Evolutionary conservation across 352 stramenopile species (phyloP), one percentile per base, ranked within the genome.

Genomic region (Thraustochytrium striatum): DNA sequence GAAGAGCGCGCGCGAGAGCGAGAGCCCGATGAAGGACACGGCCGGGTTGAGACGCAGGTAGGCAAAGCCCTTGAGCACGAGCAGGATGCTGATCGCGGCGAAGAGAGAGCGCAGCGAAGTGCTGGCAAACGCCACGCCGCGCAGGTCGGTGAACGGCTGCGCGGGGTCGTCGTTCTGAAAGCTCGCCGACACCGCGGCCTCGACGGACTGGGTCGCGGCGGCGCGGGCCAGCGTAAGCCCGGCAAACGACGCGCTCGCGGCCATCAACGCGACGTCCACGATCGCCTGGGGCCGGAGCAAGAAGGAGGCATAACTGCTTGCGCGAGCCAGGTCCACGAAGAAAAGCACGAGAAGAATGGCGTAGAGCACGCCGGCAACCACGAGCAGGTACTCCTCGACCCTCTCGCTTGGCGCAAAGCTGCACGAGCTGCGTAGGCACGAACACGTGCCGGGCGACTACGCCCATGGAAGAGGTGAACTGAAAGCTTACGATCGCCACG

Each of bases 11-110:
- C 16, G 30, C 16, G 19, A 30, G 7, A 5, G 16, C 25, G 58
- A 39, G 16, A 36, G 58, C 7, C 16, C 32, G 19, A 69, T 9
- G 21, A 69, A 44, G 7, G 58, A 69, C 7, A 69, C n/a, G 16
- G 30, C 33, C 28, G 58, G 58, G 21, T 69, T 69, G n/a, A 69
- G 11, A 30, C 38, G 5, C 21, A 69, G 58, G 25, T 69, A 69
- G 7, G 33, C 11, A 21, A 30, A 30, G 38, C 58, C 58, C 38
- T 69, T 69, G 11, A 69, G n/a, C 7, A 28, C 58, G 7, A 69
- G 32, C 33, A 69, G 25, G n/a, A 69, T 16, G 16, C n/a, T n/a
- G 33, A 16, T 30, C 25, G n/a, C 58, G 8, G 58, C 58, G 19
- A 52, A 30, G 7, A 69, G 58, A 13, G 16, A 16, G 33, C 58